phyloP scores from a whole-genome alignment of 1,139 yeast genomes.

The Candida sp. region DNA sequence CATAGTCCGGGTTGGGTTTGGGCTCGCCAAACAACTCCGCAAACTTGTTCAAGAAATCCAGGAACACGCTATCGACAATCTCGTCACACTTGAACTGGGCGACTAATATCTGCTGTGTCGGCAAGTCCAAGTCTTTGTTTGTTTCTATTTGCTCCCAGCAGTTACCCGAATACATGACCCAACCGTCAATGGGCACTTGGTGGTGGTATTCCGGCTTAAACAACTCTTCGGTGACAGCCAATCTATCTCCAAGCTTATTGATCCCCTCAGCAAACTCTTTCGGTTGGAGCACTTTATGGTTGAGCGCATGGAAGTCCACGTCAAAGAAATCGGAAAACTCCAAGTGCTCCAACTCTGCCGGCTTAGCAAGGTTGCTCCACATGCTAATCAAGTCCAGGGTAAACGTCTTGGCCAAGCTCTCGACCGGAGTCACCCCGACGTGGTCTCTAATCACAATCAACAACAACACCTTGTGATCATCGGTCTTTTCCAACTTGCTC shows the following conservation, averaged over 20 bases:
- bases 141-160: slow-evolving; percentile 95
- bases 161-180: slow-evolving; percentile 90
- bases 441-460: slow-evolving; percentile 93
- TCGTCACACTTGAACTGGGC: slow-evolving; percentile 97
- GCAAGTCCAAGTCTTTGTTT: slow-evolving; percentile 93
- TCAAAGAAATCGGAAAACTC: slow-evolving; percentile 81
- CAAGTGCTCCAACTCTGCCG: slow-evolving; percentile 58
- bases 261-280: slow-evolving; percentile 73
- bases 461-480: slow-evolving; percentile 69
- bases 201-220: slow-evolving; percentile 82
- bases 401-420: slow-evolving; percentile 70
- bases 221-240: slow-evolving; percentile 42
- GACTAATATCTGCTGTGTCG: slow-evolving; percentile 94
- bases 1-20: slow-evolving; percentile 28
- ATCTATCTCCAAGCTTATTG: slow-evolving; percentile 63
- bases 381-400: slow-evolving; percentile 71
- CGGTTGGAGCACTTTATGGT: slow-evolving; percentile 85
- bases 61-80: slow-evolving; percentile 58
- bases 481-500: slow-evolving; percentile 32
- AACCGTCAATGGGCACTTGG: slow-evolving; percentile 90
- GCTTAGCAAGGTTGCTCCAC: slow-evolving; percentile 82
- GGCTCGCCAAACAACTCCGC: slow-evolving; percentile 20
- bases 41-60: slow-evolving; percentile 46
- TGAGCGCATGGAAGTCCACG: slow-evolving; percentile 76
- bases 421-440: slow-evolving; percentile 85